These are phyloP conservation scores for Diospyros lotus DNA, from an alignment of 148 eudicot species.

Conservation along the genomic window DNA sequence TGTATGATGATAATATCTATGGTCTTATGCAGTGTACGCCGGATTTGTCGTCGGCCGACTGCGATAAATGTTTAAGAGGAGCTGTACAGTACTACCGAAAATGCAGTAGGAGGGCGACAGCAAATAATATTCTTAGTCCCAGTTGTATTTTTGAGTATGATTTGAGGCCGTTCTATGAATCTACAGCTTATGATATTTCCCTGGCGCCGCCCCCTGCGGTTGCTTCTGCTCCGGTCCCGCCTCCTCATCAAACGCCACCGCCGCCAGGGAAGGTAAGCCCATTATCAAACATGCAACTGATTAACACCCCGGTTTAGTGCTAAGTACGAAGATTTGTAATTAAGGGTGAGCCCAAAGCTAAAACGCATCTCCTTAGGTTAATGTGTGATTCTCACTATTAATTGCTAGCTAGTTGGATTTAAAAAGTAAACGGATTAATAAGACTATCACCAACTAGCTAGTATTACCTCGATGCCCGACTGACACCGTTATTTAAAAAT, in stretches of 20 bases:
- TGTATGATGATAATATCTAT: too few relatives aligned
- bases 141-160: conserved; percentile 7
- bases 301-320: not conserved
- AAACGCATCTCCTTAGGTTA: too few relatives aligned
- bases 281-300: rapidly evolving
- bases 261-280: not conserved
- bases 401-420: too few relatives aligned
- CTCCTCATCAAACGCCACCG: not conserved
- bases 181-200: not conserved
- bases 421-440: too few relatives aligned
- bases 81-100: not conserved
- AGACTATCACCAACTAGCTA: too few relatives aligned
- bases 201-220: not conserved
- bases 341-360: too few relatives aligned
- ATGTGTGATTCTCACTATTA: too few relatives aligned
- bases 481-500: too few relatives aligned
- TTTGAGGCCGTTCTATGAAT: not conserved
- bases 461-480: too few relatives aligned
- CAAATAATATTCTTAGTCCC: not conserved
- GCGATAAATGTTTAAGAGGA: not conserved
- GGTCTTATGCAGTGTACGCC: not conserved
- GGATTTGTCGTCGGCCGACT: not conserved
- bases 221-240: not conserved
- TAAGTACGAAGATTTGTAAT: not conserved
- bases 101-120: not conserved